Base-by-base conservation (phyloP, 2,329 filamentous ascomycete genomes). In the Fusarium staphyleae region DNA sequence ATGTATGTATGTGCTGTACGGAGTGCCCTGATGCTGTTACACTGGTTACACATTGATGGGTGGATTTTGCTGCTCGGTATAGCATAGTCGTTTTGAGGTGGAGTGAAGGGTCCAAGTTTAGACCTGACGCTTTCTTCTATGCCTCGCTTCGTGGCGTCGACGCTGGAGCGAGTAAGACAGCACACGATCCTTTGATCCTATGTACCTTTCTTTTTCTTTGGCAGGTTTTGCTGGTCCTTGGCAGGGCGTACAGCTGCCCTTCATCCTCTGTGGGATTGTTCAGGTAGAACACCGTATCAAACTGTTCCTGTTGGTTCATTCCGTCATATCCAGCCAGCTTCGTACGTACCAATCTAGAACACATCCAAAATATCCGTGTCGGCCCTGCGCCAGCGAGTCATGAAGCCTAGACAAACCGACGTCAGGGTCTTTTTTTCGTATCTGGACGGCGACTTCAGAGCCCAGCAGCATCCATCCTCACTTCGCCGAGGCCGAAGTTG, bases 401-500 rank as follows among this genome's bases (percentile, higher is more conserved):
- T 48, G 24, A 28, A 15, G 11, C 28, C 9, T 5, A 10, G 28
- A 29, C 9, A 32, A 30, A 28, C 34, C 28, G 13, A 8, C 26
- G 28, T 61, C 41, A 59, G 57, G 48, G 57, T 55, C 49, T 32
- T 40, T 24, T 24, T 24, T n/a, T 24, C 16, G 24, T 24, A 16
- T 26, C 28, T 32, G 32, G 24, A 33, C 37, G 26, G 43, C 39
- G 28, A 47, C 34, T 44, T 28, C 46, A 40, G 30, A 12, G 12
- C 41, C 45, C 40, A 45, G 19, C 11, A 48, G 29, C 24, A 24
- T 41, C 45, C 45, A 55, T 57, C 57, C 60, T 62, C 51, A 54
- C 44, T 59, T 65, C 63, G 63, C 63, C 53, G 53, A 53, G 58
- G 63, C 61, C 63, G 63, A 65, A 61, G 53, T 33, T 52, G 52